phyloP scores from a whole-genome alignment of 176 grass and related monocot species.

The Panicum miliaceum region DNA sequence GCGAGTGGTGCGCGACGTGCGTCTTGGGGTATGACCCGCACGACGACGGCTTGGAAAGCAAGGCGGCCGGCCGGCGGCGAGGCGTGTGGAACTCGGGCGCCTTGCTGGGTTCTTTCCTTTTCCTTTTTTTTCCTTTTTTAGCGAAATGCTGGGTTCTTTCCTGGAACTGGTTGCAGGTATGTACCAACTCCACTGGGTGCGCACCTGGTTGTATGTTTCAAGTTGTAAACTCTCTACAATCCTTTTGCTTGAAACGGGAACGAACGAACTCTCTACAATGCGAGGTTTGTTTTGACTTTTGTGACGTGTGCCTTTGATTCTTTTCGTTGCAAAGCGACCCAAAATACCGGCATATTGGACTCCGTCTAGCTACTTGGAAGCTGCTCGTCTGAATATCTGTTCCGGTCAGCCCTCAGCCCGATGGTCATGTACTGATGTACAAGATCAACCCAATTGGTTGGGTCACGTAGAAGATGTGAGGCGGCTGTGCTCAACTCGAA shows the following conservation, averaged over 20 bases:
- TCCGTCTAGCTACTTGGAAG: not conserved
- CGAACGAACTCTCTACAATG: too few species aligned
- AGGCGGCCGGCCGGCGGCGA: not conserved
- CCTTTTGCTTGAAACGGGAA: not conserved
- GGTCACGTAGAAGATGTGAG: too few species aligned
- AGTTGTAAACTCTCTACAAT: not conserved
- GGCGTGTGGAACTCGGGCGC: conserved; percentile 22
- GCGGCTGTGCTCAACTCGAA: too few species aligned
- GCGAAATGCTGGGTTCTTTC: conserved; percentile 4
- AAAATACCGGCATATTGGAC: not conserved
- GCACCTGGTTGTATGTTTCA: not conserved
- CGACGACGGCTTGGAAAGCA: conserved; percentile 35
- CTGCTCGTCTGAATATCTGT: not conserved
- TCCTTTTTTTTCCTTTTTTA: too few species aligned
- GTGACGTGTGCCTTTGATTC: not conserved
- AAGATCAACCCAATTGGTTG: not conserved
- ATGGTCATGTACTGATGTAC: not conserved
- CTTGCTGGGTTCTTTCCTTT: too few species aligned
- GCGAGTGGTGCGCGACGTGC: not conserved
- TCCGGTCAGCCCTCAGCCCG: too few species aligned
- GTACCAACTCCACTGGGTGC: not conserved
- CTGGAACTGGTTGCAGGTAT: not conserved
- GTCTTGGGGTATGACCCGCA: conserved; percentile 27
- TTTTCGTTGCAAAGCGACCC: not conserved
- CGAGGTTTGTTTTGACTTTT: not conserved